Evolutionary conservation across 345 rosid genomes (phyloP), one percentile per base, ranked within the genome.

Genomic region (Anacardium occidentale): DNA sequence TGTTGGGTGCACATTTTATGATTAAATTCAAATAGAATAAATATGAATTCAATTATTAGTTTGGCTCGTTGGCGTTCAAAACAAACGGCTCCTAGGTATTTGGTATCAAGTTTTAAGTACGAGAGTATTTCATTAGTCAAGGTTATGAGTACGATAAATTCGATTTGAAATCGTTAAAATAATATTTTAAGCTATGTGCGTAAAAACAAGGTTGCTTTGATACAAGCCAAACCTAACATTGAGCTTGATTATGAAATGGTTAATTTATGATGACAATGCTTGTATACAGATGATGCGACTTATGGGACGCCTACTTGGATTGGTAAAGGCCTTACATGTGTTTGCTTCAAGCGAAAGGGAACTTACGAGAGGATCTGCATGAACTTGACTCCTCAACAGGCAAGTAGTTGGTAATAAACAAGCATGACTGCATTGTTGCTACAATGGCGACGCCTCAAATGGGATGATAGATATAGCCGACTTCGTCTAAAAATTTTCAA

Each of bases 341-440:
- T 94, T 51, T 94, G 98, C 76, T 91, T 90, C 80, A 83, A 94
- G 83, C 77, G 93, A 68, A 94, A 85, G 83, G 93, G 92, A 73
- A 80, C 84, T 45, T 90, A 85, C 71, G 87, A 89, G 75, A 83
- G 91, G 61, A 83, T 92, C 64, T 88, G 79, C 82, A 77, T 87
- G 64, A 90, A 85, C 78, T 81, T 91, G 78, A 94, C 97, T 71
- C 97, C 98, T 61, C 78, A 64, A 53, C 98, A 94, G 91, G 98
- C 84, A 84, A 80, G 88, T 81, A 4, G 13, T 42, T 48, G 32
- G 34, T 53, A 26, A 32, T 69, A 29, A 25, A 69, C 64, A 5
- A 48, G 15, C 45, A 18, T n/a, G 56, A 57, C 0, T 37, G 42
- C 42, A 52, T 53, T 53, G 60, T 25, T 34, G 54, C 8, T 65